Base-by-base conservation (phyloP, 73 alveolate genomes). In the Stentor roeselii region DNA sequence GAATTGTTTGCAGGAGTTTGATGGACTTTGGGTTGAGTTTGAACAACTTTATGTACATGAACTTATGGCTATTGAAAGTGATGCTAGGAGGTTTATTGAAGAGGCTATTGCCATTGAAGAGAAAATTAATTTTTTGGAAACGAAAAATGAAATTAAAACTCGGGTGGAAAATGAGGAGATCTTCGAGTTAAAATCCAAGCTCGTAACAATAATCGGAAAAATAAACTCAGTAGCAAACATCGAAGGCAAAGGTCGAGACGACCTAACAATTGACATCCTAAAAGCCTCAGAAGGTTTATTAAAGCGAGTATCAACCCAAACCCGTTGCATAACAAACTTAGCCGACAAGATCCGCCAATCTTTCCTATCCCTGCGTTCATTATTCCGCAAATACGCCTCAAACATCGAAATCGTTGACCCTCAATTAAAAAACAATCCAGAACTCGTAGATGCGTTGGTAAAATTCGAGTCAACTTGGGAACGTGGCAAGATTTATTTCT, bases 181-280 rank as follows among this genome's bases (percentile, higher is more conserved):
- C 85, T 88, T 87, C 78, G 88, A 82, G 37, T 59, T 91, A 76
- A 82, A 95, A 83, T 88, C 78, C 59, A 90, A 93, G 92, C 91
- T 97, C 39, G 92, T 96, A 39, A 85, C 87, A 50, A 91, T 88
- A 36, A 89, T 97, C 59, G 95, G 97, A 35, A 85, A 95, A 87
- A 94, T 97, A 78, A 97, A 97, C 83, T 78, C 97, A 38, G 98
- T 95, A 34, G 99, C 99, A 31, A 97, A 97, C 86, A 89, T 92
- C 36, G 96, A 97, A 67, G 99, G 99, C 0, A 97, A 94, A 88
- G 99, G 99, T n/a, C 89, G 99, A 75, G 96, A 91, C 83, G 99
- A 97, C 86, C 84, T 97, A 15, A 93, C 93, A 0, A 86, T 90
- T 60, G 96, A 96, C 36, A 95, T 97, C 3, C 88, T 97, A 80